phyloP scores from a whole-genome alignment of 1,139 yeast genomes.

The Kluyveromyces sp. region DNA sequence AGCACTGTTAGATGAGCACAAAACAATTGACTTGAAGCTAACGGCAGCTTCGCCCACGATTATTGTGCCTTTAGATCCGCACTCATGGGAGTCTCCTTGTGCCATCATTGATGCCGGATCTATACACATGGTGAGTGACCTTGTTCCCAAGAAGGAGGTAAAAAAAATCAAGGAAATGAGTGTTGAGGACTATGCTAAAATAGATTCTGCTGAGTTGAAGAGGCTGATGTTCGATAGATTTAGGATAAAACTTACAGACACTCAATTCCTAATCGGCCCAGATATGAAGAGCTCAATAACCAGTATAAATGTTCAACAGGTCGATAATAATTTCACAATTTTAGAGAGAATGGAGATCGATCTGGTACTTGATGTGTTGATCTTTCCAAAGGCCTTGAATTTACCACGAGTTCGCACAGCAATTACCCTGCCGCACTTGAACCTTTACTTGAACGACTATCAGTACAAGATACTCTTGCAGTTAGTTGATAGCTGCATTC shows the following conservation, averaged over 20 bases:
- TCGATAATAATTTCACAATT: constrained; percentile 39
- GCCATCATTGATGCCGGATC: constrained; percentile 96
- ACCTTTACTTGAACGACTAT: constrained; percentile 72
- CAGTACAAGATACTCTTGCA: constrained; percentile 86
- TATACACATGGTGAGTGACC: constrained; percentile 72
- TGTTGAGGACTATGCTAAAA: constrained; percentile 56
- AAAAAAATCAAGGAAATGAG: constrained; percentile 64
- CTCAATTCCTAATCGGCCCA: constrained; percentile 84
- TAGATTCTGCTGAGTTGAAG: constrained; percentile 66
- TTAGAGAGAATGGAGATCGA: constrained; percentile 72
- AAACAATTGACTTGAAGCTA: constrained; percentile 74
- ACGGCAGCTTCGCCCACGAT: constrained; percentile 93
- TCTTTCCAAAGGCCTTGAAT: constrained; percentile 70
- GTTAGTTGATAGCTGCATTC: constrained; percentile 63
- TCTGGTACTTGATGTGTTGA: constrained; percentile 70
- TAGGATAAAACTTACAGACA: constrained; percentile 68
- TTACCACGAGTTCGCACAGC: constrained; percentile 67
- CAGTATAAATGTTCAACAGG: constrained; percentile 48
- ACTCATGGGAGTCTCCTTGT: constrained; percentile 77
- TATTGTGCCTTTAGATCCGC: constrained; percentile 79
- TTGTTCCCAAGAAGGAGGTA: constrained; percentile 65
- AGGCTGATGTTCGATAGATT: constrained; percentile 87
- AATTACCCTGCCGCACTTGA: constrained; percentile 73
- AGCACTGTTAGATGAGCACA: constrained; percentile 90
- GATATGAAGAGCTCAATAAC: constrained; percentile 69